Evolutionary conservation across 331 rosid genomes (phyloP), one percentile per base, ranked within the genome.

Genomic region (Pyracantha coccinea): DNA sequence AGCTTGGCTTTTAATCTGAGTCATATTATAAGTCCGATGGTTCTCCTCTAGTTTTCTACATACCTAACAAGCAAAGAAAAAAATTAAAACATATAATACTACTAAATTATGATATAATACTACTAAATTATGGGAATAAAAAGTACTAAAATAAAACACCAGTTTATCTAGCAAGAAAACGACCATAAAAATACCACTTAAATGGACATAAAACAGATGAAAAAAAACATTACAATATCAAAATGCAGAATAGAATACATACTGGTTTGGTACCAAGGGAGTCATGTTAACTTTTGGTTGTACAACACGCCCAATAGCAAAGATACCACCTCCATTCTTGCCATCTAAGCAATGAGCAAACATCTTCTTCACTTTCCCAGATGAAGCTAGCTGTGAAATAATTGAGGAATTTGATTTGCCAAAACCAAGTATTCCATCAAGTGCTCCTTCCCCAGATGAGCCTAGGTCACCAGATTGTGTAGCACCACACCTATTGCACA

Each of bases 341-440:
- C 99, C 97, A 84, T 94, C 89, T 78, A 94, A 88, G 88, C 99
- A 94, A 83, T 94, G 99, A 78, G 99, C 99, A 90, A 94, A 94
- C 91, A 90, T 92, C 88, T 92, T 94, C 84, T 86, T 89, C 75
- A 94, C 96, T 82, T 86, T 86, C 59, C 96, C 91, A n/a, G 97
- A 88, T 55, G 91, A 83, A 76, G 96, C 96, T 75, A 92, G 90
- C 83, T 94, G 99, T 70, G 99, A 94, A 86, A 94, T 92, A 75
- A 94, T 70, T 21, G 99, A 94, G 53, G 87, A 87, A 87, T 94
- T 94, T 45, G 97, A 89, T 79, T 90, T 94, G 81, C 99, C 99
- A 78, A 94, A 94, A 68, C 97, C 99, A 83, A 94, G 99, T 76
- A 94, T 92, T 69, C 99, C 99, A 84, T 92, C 99, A 76, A 94